phyloP scores from a whole-genome alignment of 768 basidiomycete species.

The Macrolepiota albuminosa region DNA sequence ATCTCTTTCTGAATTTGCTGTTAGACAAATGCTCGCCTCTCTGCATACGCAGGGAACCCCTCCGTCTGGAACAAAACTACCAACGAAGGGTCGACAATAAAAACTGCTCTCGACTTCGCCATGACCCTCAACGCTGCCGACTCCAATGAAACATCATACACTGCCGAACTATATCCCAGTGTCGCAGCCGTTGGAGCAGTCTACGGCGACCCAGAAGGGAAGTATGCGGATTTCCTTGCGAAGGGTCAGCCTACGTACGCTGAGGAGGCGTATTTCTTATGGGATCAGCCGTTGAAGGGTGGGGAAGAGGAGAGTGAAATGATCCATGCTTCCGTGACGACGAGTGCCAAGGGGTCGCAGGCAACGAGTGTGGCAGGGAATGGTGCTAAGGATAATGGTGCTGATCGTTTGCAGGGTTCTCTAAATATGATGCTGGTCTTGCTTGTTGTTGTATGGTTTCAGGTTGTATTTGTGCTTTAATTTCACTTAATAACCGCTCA shows the following conservation, averaged over 20 bases:
- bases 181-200: constrained; percentile 51
- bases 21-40: constrained; percentile 56
- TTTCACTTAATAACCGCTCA: background rate
- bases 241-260: constrained; percentile 33
- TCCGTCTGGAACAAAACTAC: constrained; percentile 49
- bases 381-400: background rate
- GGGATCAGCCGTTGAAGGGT: constrained; percentile 49
- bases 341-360: background rate
- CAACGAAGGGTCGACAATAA: constrained; percentile 47
- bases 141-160: constrained; percentile 29
- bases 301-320: constrained; percentile 12
- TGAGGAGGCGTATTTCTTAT: constrained; percentile 43
- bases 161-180: constrained; percentile 49
- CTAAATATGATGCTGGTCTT: background rate
- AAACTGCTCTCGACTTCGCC: constrained; percentile 27
- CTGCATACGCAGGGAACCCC: constrained; percentile 38
- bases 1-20: background rate
- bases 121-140: background rate
- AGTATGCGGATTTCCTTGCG: constrained; percentile 46
- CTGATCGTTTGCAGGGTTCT: background rate
- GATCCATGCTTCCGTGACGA: background rate
- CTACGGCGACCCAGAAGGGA: constrained; percentile 61
- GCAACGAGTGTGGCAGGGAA: background rate
- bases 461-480: constrained; percentile 1
- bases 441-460: background rate